A percentile compares a stretch with the other conserved stretches of the same genome.
Conservation (phyloP, 129 eudicot species). For the Solidago caesia region DNA sequence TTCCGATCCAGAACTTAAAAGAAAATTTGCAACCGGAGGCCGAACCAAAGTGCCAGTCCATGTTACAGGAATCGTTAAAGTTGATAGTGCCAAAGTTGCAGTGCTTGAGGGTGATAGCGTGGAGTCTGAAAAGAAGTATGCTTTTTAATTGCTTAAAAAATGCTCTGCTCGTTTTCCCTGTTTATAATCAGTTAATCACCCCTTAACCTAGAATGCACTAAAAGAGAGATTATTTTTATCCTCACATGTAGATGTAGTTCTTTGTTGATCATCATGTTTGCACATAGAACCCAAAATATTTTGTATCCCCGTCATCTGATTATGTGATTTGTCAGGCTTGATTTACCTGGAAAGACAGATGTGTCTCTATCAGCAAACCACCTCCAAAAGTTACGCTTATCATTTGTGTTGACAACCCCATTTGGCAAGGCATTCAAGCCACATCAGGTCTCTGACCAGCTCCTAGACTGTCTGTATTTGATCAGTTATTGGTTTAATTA, state of each 20-base stretch:
- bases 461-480: constrained; percentile 2
- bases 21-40: constrained; percentile 69
- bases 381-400: constrained; percentile 79
- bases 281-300: constrained; percentile 2
- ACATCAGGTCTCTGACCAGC: constrained; percentile 67
- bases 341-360: constrained; percentile 52
- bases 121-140: constrained; percentile 77
- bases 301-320: not conserved
- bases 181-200: not conserved
- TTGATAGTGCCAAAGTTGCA: constrained; percentile 62
- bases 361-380: constrained; percentile 84
- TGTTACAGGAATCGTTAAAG: constrained; percentile 62
- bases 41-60: constrained; percentile 59
- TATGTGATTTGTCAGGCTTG: constrained; percentile 49
- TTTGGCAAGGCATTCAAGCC: constrained; percentile 72
- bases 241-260: too few relatives aligned
- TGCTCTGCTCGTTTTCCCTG: not conserved
- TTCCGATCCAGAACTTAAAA: constrained; percentile 64
- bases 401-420: constrained; percentile 72
- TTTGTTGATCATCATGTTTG: not conserved
- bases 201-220: too few relatives aligned
- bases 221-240: too few relatives aligned
- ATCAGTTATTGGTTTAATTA: not conserved
- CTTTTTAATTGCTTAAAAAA: constrained; percentile 1
- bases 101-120: constrained; percentile 76